Conservation (phyloP, 768 basidiomycete genomes). For the Hirschioporus abietinus region DNA sequence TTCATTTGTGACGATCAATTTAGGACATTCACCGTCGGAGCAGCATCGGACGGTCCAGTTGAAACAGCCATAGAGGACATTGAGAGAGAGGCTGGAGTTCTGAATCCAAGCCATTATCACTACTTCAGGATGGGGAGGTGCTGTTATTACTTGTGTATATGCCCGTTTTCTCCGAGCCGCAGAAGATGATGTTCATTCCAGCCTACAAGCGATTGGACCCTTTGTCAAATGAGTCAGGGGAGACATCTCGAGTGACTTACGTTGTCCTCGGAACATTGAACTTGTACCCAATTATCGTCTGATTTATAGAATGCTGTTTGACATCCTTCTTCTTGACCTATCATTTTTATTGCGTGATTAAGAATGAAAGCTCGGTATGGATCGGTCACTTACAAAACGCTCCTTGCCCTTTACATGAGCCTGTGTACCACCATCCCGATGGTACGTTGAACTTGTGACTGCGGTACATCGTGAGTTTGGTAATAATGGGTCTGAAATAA, state of each 20-base stretch:
- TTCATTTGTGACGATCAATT: not conserved
- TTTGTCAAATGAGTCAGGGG: not conserved
- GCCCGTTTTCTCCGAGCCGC: not conserved
- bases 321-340: slow-evolving; percentile 22
- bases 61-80: not conserved
- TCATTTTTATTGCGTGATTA: not conserved
- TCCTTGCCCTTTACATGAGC: slow-evolving; percentile 28
- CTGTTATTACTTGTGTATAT: not conserved
- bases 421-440: slow-evolving; percentile 34
- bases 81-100: not conserved
- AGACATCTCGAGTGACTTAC: slow-evolving; percentile 25
- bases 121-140: not conserved
- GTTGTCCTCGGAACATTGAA: slow-evolving; percentile 36
- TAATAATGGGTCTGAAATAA: not conserved
- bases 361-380: not conserved
- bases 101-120: not conserved
- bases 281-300: slow-evolving; percentile 43
- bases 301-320: slow-evolving; percentile 38
- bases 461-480: not conserved
- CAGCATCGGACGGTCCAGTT: not conserved
- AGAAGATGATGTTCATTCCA: not conserved
- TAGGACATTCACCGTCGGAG: not conserved
- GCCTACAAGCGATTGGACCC: not conserved
- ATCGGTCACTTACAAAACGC: slow-evolving; percentile 32
- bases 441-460: slow-evolving; percentile 36